Evolutionary conservation across 495 filamentous ascomycete species (phyloP).

Genomic region (Aspergillus sparsus): DNA sequence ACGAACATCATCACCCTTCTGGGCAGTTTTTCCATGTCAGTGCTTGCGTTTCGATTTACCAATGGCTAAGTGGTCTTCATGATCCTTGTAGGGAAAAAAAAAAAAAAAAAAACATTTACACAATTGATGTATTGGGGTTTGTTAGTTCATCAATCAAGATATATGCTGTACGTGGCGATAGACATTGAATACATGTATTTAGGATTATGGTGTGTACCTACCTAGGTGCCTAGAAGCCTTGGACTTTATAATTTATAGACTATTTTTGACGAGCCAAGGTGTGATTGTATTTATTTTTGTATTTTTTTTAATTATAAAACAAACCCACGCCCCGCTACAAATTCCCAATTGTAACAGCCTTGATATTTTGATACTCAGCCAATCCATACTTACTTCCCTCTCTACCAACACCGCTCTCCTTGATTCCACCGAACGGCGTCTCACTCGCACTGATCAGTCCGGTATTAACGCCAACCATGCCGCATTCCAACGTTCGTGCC

Average conservation of each 20-base stretch:
- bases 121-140: too few relatives aligned
- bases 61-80: neutral
- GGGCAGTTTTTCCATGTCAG: neutral
- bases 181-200: too few relatives aligned
- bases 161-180: too few relatives aligned
- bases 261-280: too few relatives aligned
- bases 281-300: too few relatives aligned
- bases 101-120: too few relatives aligned
- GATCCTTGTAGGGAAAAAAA: too few relatives aligned
- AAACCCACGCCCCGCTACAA: neutral
- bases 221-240: too few relatives aligned
- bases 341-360: constrained; percentile 30
- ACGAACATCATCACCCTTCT: neutral
- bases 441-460: constrained; percentile 32
- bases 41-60: neutral
- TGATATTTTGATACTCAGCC: constrained; percentile 51
- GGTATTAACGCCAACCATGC: constrained; percentile 41
- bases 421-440: constrained; percentile 51
- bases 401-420: constrained; percentile 51
- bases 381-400: constrained; percentile 54
- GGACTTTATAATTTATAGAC: too few relatives aligned
- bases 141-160: too few relatives aligned
- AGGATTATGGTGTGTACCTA: too few relatives aligned
- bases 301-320: too few relatives aligned
- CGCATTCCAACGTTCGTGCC: constrained; percentile 25